Evolutionary conservation across 192 early-diverging fungal species (phyloP).

Genomic region (Phlyctochytrium arcticum): DNA sequence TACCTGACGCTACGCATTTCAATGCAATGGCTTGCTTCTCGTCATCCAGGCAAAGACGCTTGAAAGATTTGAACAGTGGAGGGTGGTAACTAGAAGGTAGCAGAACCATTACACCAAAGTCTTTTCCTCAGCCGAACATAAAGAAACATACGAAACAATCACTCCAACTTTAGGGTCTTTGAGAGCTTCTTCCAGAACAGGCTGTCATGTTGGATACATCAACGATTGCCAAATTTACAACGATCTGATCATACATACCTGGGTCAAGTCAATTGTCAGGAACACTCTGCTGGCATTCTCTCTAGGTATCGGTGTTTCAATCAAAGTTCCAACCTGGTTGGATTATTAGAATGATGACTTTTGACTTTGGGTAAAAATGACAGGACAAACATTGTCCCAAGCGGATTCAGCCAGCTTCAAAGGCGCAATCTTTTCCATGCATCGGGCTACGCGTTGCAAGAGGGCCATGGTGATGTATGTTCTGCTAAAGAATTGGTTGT

Average conservation of each 20-base stretch:
- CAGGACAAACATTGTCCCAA: conserved; percentile 76
- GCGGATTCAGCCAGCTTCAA: conserved; percentile 69
- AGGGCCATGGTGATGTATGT: conserved; percentile 30
- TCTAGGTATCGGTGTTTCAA: conserved; percentile 81
- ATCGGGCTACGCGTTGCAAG: conserved; percentile 51
- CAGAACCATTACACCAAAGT: neutral
- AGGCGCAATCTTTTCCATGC: conserved; percentile 83
- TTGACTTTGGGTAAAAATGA: no score
- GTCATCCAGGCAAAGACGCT: conserved; percentile 70
- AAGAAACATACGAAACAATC: conserved; percentile 62
- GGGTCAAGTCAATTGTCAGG: conserved; percentile 88
- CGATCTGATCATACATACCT: conserved; percentile 42
- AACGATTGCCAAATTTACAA: neutral
- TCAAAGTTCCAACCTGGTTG: conserved; percentile 73
- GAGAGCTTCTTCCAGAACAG: conserved; percentile 78
- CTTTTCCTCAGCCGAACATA: neutral
- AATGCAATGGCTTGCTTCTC: conserved; percentile 78
- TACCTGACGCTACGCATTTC: conserved; percentile 73
- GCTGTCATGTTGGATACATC: conserved; percentile 33
- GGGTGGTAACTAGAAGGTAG: conserved; percentile 76
- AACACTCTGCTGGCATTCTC: conserved; percentile 69
- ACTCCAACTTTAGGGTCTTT: conserved; percentile 68
- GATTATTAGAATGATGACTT: no score
- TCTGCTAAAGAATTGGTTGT: neutral
- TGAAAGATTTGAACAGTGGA: conserved; percentile 81